Conservation (phyloP, 2,329 filamentous ascomycete species). For the Fusarium cyanostomum region DNA sequence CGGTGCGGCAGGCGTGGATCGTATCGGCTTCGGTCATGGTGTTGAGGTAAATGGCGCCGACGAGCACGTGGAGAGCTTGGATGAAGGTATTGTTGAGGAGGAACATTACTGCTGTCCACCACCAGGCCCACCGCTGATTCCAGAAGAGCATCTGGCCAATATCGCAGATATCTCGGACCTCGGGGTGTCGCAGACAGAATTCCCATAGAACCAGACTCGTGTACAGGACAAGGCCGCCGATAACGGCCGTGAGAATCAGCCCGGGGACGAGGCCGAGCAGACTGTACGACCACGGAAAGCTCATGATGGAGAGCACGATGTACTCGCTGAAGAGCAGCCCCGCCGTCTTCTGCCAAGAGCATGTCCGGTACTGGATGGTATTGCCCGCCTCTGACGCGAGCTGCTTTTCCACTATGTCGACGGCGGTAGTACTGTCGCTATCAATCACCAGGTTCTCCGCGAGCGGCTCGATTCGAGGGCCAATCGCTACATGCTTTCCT, state of each 20-base stretch:
- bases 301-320: conserved; percentile 92
- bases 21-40: conserved; percentile 78
- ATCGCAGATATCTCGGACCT: conserved; percentile 91
- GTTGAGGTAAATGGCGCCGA: conserved; percentile 87
- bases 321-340: conserved; percentile 93
- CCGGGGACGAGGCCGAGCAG: conserved; percentile 84
- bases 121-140: conserved; percentile 77
- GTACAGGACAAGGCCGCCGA: conserved; percentile 82
- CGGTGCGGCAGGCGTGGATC: conserved; percentile 73
- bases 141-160: conserved; percentile 93
- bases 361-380: conserved; percentile 89
- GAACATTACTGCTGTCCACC: conserved; percentile 82
- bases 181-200: conserved; percentile 88
- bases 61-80: conserved; percentile 80
- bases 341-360: conserved; percentile 94
- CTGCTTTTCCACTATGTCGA: conserved; percentile 67
- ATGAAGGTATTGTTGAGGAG: conserved; percentile 93
- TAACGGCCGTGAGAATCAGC: conserved; percentile 80
- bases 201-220: conserved; percentile 73
- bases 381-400: conserved; percentile 78
- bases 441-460: conserved; percentile 51
- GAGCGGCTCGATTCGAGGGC: conserved; percentile 61
- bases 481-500: conserved; percentile 53
- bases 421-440: conserved; percentile 52
- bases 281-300: conserved; percentile 91